Percentiles rank a stretch among this genome's conserved stretches.
phyloP scores from a whole-genome alignment of 208 protist genomes.

The Leishmania aethiopica region DNA sequence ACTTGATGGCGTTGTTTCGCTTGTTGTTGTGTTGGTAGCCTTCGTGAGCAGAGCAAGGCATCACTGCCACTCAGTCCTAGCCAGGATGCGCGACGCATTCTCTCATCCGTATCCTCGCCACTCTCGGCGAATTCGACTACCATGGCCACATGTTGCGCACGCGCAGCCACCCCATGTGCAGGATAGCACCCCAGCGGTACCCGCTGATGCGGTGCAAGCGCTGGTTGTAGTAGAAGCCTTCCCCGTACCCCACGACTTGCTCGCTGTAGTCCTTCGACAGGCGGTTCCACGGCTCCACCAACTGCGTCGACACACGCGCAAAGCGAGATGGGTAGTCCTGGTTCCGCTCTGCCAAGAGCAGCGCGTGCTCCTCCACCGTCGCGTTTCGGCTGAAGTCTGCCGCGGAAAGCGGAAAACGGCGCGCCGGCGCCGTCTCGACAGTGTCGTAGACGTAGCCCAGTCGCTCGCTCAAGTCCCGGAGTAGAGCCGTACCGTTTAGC shows the following conservation, averaged over 20 bases:
- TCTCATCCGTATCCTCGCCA: neutral
- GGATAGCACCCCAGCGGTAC: conserved; percentile 37
- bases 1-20: neutral
- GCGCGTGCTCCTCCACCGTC: neutral
- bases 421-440: conserved; percentile 2
- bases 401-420: conserved; percentile 19
- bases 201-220: conserved; percentile 69
- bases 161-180: conserved; percentile 20
- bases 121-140: neutral
- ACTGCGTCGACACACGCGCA: conserved; percentile 18
- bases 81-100: neutral
- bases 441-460: conserved; percentile 27
- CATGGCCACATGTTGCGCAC: conserved; percentile 19
- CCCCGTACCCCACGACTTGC: conserved; percentile 41
- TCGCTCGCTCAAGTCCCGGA: conserved; percentile 25
- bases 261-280: conserved; percentile 14
- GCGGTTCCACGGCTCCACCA: conserved; percentile 79
- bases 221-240: conserved; percentile 68
- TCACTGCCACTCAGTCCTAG: neutral
- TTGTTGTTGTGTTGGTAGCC: neutral
- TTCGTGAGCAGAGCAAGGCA: neutral
- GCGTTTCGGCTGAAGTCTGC: conserved; percentile 13
- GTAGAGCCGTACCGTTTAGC: conserved; percentile 11
- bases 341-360: neutral
- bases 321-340: conserved; percentile 4